A percentile compares a stretch with the other conserved stretches of the same genome.
Evolutionary conservation across 306 rosid genomes (phyloP).

Genomic region (Acacia crassicarpa): DNA sequence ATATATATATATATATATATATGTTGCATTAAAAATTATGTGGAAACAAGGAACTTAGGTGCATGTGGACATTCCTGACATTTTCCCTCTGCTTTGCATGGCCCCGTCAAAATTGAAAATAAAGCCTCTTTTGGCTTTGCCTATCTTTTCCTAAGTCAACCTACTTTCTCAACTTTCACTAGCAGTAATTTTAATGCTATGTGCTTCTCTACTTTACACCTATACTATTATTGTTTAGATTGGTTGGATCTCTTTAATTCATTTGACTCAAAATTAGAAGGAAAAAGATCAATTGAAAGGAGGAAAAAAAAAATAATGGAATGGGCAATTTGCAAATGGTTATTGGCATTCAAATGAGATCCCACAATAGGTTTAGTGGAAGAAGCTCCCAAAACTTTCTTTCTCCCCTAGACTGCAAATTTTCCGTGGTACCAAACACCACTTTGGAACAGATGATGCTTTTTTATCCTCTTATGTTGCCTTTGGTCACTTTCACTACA

Average conservation of each 20-base stretch:
- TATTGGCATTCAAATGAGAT: background rate
- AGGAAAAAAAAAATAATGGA: background rate
- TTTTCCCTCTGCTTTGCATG: constrained; percentile 52
- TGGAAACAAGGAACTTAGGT: constrained; percentile 25
- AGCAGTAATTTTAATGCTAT: constrained; percentile 17
- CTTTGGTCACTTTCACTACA: constrained; percentile 45
- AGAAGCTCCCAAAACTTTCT: constrained; percentile 37
- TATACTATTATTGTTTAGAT: constrained; percentile 1
- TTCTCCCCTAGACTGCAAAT: constrained; percentile 28
- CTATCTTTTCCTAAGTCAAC: constrained; percentile 45
- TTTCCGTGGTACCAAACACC: constrained; percentile 71
- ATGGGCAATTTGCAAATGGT: background rate
- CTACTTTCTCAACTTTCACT: constrained; percentile 32
- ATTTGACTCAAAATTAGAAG: background rate
- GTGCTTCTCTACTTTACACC: constrained; percentile 21
- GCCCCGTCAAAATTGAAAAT: constrained; percentile 38
- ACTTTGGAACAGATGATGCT: constrained; percentile 35
- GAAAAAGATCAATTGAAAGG: background rate
- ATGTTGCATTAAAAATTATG: constrained; percentile 32
- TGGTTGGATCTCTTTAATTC: background rate
- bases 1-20: background rate
- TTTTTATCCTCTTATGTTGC: constrained; percentile 51
- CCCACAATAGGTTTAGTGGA: constrained; percentile 39
- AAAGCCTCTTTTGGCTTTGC: constrained; percentile 36
- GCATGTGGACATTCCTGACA: constrained; percentile 50